A percentile compares a stretch with the other conserved stretches of the same genome.
These are phyloP conservation scores for Dentipellis sp. DNA, from an alignment of 768 basidiomycete species.

Conservation along the genomic window DNA sequence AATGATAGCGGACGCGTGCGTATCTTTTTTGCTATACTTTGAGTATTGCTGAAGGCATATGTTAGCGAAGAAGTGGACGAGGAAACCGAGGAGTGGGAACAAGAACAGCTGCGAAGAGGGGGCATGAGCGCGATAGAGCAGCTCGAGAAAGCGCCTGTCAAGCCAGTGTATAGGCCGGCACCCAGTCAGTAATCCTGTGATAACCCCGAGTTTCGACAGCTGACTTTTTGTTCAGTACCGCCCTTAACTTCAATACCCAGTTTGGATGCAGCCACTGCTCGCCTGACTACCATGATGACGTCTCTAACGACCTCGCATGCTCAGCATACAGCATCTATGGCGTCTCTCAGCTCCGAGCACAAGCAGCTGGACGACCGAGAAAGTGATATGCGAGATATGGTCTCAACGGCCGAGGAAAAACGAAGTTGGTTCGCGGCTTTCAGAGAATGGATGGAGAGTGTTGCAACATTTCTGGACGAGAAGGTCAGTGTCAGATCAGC, in stretches of 20 bases:
- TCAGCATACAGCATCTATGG: constrained; percentile 45
- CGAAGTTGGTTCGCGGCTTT: constrained; percentile 75
- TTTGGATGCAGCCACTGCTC: constrained; percentile 49
- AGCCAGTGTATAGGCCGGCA: constrained; percentile 59
- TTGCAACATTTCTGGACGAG: constrained; percentile 82
- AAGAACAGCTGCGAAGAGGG: constrained; percentile 71
- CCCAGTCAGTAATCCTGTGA: constrained; percentile 43
- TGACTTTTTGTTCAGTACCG: constrained; percentile 44
- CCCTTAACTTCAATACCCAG: constrained; percentile 51
- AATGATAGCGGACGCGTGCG: constrained; percentile 76
- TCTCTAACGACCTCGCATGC: constrained; percentile 62
- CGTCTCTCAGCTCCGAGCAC: constrained; percentile 53
- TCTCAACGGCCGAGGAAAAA: constrained; percentile 67
- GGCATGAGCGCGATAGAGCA: constrained; percentile 40
- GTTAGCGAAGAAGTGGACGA: constrained; percentile 73
- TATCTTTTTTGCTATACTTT: constrained; percentile 6
- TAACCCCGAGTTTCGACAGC: neutral
- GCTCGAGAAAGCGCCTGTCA: constrained; percentile 28
- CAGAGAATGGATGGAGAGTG: constrained; percentile 71
- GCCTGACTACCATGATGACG: constrained; percentile 50
- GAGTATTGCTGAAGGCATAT: constrained; percentile 3
- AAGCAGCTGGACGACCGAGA: constrained; percentile 58
- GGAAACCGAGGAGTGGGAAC: constrained; percentile 80
- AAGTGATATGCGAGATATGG: constrained; percentile 64
- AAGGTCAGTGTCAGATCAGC: constrained; percentile 41